Base-by-base conservation (phyloP, 495 filamentous ascomycete species). In the Penicillium fimorum region DNA sequence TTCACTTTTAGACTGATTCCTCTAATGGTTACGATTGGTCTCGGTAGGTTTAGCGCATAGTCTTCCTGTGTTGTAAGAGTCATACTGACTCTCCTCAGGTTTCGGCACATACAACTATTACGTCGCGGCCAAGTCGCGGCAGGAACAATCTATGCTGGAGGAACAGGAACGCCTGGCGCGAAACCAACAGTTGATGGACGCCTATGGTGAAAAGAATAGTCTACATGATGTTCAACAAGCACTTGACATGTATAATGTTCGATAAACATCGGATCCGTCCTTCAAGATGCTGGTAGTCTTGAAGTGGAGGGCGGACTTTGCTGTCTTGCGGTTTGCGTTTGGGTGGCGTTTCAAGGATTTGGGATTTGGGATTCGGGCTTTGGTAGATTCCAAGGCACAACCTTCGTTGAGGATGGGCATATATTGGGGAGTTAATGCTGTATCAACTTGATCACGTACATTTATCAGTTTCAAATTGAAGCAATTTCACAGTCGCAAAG, bases 151-250 rank as follows among this genome's bases (percentile, higher is more conserved):
- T 56, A 59, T 47, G 24, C 35, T 29, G 15, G 64, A 71, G 25
- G 74, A 75, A 53, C 62, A 73, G 54, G 61, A 72, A 32, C 72
- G 73, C 0, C 53, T 75, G 1, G 66, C 64, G 1, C 56, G 56
- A 22, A 75, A 77, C 50, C 65, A 64, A 20, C 60, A 72, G 27
- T 57, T 77, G 24, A 73, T 77, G 71, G 79, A 85, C 30, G 82
- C 84, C 1, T 86, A 85, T 40, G 83, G 83, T n/a, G 80, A 81
- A 55, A 79, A 84, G 50, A 71, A 72, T 6, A 82, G 76, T 59
- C 47, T 85, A 15, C 71, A 79, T 18, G 83, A 82, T 68, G 68
- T 86, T 37, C 79, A 85, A 61, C 70, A 79, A 8, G 84, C 84
- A n/a, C 67, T 86, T 49, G 67, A 72, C n/a, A 71, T 74, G 7